phyloP scores from a whole-genome alignment of 139 green algal genomes.

The Coelastrella sp. region DNA sequence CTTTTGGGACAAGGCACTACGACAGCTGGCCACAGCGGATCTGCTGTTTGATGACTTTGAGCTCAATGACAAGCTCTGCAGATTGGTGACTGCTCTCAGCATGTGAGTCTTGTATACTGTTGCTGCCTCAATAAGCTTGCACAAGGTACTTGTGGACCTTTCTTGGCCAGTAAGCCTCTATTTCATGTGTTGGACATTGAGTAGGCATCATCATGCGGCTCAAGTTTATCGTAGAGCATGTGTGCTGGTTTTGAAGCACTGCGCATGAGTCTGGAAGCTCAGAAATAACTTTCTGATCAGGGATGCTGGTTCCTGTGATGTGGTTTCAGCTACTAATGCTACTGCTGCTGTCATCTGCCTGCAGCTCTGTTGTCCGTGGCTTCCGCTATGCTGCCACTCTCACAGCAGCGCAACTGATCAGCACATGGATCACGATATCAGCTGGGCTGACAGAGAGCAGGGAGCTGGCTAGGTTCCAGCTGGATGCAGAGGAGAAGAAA shows the following conservation, averaged over 20 bases:
- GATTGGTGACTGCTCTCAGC: conserved; percentile 73
- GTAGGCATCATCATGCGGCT: not conserved
- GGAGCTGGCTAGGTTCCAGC: conserved; percentile 75
- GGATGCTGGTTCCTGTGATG: no score
- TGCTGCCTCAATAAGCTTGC: not conserved
- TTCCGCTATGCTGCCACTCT: conserved; percentile 78
- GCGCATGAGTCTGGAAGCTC: no score
- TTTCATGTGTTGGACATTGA: not conserved
- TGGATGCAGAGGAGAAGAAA: conserved; percentile 70
- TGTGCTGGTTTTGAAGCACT: not conserved
- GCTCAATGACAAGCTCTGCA: conserved; percentile 67
- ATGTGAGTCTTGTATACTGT: conserved; percentile 53
- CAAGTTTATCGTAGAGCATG: no score
- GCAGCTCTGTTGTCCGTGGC: conserved; percentile 71
- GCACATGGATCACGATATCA: conserved; percentile 64
- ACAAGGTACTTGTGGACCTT: no score
- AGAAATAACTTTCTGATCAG: no score
- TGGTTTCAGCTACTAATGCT: not conserved
- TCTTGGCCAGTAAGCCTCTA: no score
- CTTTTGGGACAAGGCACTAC: conserved; percentile 70
- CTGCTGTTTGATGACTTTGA: conserved; percentile 72
- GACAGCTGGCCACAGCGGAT: conserved; percentile 53
- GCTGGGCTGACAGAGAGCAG: conserved; percentile 62
- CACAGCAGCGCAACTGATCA: conserved; percentile 80
- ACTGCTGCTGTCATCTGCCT: not conserved